A percentile compares a stretch with the other conserved stretches of the same genome.
Evolutionary conservation across 768 basidiomycete species (phyloP).

Genomic region (Tephrocybe sp.): DNA sequence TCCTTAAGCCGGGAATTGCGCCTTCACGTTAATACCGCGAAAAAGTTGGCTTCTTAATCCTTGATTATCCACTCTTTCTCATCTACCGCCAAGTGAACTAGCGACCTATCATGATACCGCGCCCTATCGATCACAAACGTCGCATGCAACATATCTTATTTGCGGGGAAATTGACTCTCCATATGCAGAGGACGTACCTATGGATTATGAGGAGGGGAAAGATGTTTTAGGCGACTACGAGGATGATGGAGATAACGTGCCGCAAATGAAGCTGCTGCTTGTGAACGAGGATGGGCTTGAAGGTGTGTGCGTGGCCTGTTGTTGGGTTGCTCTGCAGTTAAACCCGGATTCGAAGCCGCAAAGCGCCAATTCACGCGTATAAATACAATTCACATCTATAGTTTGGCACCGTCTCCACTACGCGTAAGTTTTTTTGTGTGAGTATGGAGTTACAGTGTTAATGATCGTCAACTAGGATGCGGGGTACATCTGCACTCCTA

Average conservation of each 20-base stretch:
- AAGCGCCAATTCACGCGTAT: constrained; percentile 51
- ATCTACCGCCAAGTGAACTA: constrained; percentile 49
- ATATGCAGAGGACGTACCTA: constrained; percentile 31
- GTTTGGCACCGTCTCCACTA: constrained; percentile 63
- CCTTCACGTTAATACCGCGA: constrained; percentile 76
- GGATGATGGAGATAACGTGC: constrained; percentile 40
- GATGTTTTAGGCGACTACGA: constrained; percentile 29
- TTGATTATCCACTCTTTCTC: neutral
- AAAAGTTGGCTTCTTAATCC: constrained; percentile 50
- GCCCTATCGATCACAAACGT: constrained; percentile 35
- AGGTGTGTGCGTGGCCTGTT: constrained; percentile 40
- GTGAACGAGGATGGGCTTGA: constrained; percentile 65
- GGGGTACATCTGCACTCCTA: constrained; percentile 39
- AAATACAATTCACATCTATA: constrained; percentile 65
- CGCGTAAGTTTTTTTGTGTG: constrained; percentile 36
- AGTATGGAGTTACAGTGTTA: neutral
- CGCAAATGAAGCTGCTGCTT: constrained; percentile 48
- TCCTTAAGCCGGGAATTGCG: constrained; percentile 68
- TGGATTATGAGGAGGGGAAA: constrained; percentile 34
- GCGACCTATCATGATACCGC: constrained; percentile 51
- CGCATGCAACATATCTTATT: constrained; percentile 70
- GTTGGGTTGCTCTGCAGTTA: neutral
- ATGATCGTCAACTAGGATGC: constrained; percentile 34
- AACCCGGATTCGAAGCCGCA: constrained; percentile 37
- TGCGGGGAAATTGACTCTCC: constrained; percentile 47